Evolutionary conservation across 768 basidiomycete species (phyloP), one percentile per base, ranked within the genome.

Genomic region (Gelatoporia subvermispora): DNA sequence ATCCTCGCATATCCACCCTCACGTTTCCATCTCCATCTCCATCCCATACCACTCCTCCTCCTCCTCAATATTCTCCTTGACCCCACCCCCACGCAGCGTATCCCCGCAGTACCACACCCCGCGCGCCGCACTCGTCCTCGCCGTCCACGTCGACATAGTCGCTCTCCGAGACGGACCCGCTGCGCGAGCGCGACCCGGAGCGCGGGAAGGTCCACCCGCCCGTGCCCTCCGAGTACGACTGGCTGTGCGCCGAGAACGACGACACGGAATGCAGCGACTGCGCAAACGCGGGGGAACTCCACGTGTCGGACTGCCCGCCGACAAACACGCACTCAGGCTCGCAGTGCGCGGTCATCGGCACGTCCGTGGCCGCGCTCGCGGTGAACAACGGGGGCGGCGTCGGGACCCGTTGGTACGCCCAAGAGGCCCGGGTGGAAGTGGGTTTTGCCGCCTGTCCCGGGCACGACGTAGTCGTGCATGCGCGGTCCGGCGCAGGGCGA

Each of bases 1-100:
- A n/a, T n/a, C n/a, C n/a, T n/a, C n/a, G n/a, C n/a, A 36, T 34
- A 38, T 21, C 15, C 44, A 2, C 21, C 17, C 35, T 58, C 53
- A 65, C 77, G 84, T 78, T 57, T 83, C 81, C 81, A 84, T 83
- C 47, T 84, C 86, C 81, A 88, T 85, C 50, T 75, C 74, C 68
- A 70, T 65, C 43, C 75, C 68, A 45, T 72, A 67, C 70, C 67
- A 74, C 75, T n/a, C n/a, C n/a, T 67, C 74, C 51, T 71, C 70
- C 45, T n/a, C n/a, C n/a, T n/a, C n/a, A n/a, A n/a, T n/a, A n/a
- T n/a, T n/a, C n/a, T n/a, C n/a, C n/a, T n/a, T n/a, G n/a, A n/a
- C n/a, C n/a, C n/a, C n/a, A n/a, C n/a, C n/a, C n/a, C n/a, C n/a
- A n/a, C n/a, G n/a, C n/a, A n/a, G n/a, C n/a, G n/a, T n/a, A n/a